Evolutionary conservation across 306 rosid species (phyloP).

Genomic region (Dryas alaskensis): DNA sequence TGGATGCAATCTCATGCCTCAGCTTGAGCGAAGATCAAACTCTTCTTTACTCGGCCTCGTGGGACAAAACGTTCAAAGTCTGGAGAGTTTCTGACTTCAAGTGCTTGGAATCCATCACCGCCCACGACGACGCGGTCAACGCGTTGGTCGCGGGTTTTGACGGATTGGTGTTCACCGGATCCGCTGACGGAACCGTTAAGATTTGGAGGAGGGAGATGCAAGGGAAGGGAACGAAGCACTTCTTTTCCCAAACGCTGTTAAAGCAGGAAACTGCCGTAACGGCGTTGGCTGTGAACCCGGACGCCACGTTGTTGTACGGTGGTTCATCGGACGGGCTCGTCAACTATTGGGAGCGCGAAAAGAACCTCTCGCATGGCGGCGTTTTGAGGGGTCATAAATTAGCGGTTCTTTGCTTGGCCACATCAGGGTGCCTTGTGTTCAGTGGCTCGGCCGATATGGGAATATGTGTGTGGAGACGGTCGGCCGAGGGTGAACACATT

Average conservation of each 20-base stretch:
- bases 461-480: conserved; percentile 74
- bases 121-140: conserved; percentile 89
- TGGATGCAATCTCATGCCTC: conserved; percentile 73
- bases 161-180: conserved; percentile 71
- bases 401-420: conserved; percentile 64
- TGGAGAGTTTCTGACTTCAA: conserved; percentile 68
- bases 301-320: conserved; percentile 41
- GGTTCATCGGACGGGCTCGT: conserved; percentile 85
- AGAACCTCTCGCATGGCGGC: conserved; percentile 48
- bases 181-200: conserved; percentile 83
- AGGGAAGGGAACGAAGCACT: conserved; percentile 84
- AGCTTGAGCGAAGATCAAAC: conserved; percentile 60
- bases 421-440: conserved; percentile 56
- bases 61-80: conserved; percentile 90
- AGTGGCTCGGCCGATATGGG: conserved; percentile 90
- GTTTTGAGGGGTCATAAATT: conserved; percentile 61
- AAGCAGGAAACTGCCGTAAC: conserved; percentile 80
- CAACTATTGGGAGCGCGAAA: conserved; percentile 59
- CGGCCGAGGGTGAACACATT: conserved; percentile 38
- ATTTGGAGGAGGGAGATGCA: conserved; percentile 77
- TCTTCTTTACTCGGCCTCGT: conserved; percentile 71
- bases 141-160: conserved; percentile 51
- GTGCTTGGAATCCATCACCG: conserved; percentile 74
- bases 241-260: conserved; percentile 65
- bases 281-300: conserved; percentile 47